Conservation (phyloP, 306 rosid species). For the Trifolium repens region DNA sequence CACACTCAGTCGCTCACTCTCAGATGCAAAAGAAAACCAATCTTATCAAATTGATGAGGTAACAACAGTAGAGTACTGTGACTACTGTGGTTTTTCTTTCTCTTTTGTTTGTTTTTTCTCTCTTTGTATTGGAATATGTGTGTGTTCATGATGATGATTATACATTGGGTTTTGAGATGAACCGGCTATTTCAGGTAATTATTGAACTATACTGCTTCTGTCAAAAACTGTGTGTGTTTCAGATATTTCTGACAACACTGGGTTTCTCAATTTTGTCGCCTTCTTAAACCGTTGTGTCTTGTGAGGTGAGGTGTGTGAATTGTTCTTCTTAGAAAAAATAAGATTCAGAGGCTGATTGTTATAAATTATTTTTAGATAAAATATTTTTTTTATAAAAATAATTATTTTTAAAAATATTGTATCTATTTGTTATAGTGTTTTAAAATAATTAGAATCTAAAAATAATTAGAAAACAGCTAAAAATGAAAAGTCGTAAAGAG, state of each 20-base stretch:
- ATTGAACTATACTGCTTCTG: conserved; percentile 50
- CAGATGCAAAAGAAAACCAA: conserved; percentile 30
- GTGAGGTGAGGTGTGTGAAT: no score
- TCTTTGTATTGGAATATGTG: not conserved
- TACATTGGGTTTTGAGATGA: conserved; percentile 59
- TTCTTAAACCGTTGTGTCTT: not conserved
- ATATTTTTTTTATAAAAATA: no score
- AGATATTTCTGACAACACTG: conserved; percentile 66
- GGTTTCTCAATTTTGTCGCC: conserved; percentile 55
- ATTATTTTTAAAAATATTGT: no score
- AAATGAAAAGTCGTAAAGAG: no score
- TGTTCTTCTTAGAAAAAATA: no score
- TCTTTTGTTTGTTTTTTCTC: not conserved
- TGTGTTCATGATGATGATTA: conserved; percentile 3
- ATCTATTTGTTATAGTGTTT: no score
- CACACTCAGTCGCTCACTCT: conserved; percentile 15
- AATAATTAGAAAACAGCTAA: no score
- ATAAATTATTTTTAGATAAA: no score
- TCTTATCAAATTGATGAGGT: not conserved
- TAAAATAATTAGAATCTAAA: no score
- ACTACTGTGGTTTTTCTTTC: conserved; percentile 2
- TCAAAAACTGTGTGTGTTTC: conserved; percentile 32
- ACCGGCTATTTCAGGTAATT: conserved; percentile 80
- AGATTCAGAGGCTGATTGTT: no score
- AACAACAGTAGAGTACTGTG: not conserved